phyloP scores from a whole-genome alignment of 768 basidiomycete species.

The Collybia nuda region DNA sequence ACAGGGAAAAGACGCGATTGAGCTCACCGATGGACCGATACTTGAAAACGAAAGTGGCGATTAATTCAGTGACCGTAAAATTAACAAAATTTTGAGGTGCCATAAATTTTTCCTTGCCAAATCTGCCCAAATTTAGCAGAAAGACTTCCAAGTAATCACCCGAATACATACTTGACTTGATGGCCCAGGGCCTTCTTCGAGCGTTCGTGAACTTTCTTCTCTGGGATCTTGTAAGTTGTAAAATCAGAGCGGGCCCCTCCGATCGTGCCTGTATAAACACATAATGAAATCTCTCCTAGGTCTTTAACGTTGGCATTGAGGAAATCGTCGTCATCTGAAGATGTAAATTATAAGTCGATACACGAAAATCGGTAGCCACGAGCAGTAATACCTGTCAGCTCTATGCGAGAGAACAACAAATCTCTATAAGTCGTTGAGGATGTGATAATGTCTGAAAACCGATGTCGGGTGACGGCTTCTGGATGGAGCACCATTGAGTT shows the following conservation, averaged over 20 bases:
- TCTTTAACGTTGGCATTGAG: conserved; percentile 9
- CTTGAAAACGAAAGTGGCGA: conserved; percentile 10
- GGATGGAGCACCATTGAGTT: neutral
- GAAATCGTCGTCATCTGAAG: conserved; percentile 22
- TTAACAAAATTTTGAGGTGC: no score
- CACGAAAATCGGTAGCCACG: neutral
- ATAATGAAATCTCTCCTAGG: conserved; percentile 18
- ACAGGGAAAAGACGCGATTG: neutral
- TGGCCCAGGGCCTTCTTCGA: conserved; percentile 25
- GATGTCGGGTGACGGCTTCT: neutral
- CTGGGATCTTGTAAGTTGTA: neutral
- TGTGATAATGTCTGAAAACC: neutral
- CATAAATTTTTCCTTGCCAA: neutral
- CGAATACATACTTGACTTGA: conserved; percentile 18
- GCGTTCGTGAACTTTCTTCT: conserved; percentile 20
- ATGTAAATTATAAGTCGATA: neutral
- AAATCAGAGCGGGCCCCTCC: neutral
- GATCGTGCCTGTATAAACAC: neutral
- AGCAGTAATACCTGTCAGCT: conserved; percentile 10
- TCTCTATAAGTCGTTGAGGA: conserved; percentile 4
- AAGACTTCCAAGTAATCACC: no score
- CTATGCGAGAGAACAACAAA: conserved; percentile 9
- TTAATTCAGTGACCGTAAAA: neutral
- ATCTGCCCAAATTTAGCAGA: neutral
- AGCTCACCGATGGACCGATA: conserved; percentile 18